Conservation (phyloP, 2,329 filamentous ascomycete genomes). For the Xylariales sp. region DNA sequence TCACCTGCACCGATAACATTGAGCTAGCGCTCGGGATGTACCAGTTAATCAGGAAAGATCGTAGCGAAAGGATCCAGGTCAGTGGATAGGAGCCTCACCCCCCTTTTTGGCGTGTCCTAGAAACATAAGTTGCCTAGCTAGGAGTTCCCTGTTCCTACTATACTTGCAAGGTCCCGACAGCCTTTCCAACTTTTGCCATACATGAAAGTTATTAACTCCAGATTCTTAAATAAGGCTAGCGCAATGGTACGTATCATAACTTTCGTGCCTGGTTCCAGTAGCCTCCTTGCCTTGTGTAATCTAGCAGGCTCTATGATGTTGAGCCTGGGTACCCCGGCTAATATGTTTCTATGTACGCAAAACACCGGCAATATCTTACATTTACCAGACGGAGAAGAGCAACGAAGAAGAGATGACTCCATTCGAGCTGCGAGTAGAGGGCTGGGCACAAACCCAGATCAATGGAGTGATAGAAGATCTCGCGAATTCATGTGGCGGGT, state of each 20-base stretch:
- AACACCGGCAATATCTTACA: slow-evolving; percentile 35
- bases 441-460: slow-evolving; percentile 40
- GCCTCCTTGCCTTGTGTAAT: no score
- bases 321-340: no score
- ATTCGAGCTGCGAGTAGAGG: slow-evolving; percentile 33
- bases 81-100: slow-evolving; percentile 24
- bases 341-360: not conserved
- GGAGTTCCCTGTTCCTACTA: no score
- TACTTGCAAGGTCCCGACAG: no score
- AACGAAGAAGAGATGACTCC: slow-evolving; percentile 38
- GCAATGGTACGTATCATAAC: no score
- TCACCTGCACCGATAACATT: slow-evolving; percentile 42
- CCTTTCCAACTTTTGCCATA: no score
- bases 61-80: slow-evolving; percentile 40
- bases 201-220: no score
- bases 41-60: slow-evolving; percentile 39
- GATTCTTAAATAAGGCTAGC: no score
- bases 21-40: slow-evolving; percentile 40
- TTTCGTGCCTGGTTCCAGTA: no score
- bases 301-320: no score
- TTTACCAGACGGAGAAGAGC: slow-evolving; percentile 39
- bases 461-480: slow-evolving; percentile 45
- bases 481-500: slow-evolving; percentile 50
- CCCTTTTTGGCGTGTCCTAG: no score
- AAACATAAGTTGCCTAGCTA: no score